Conservation (phyloP, 345 rosid genomes). For the Geranium rotundifolium region DNA sequence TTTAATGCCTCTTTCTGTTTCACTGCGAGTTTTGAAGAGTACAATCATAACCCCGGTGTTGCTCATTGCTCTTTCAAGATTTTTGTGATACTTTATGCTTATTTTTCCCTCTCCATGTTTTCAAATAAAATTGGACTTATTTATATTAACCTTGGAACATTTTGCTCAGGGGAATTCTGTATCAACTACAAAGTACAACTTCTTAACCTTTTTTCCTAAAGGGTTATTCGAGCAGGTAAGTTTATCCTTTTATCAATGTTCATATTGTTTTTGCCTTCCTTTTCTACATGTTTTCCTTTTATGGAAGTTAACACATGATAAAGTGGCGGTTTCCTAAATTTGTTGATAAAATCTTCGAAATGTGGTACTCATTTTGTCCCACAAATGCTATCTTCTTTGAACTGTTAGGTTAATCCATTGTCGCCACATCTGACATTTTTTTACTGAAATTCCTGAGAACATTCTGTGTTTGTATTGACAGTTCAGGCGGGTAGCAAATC, state of each 20-base stretch:
- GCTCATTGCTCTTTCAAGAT: neutral
- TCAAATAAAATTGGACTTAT: neutral
- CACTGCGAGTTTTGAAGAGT: neutral
- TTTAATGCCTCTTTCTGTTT: neutral
- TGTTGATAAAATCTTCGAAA: too few relatives aligned
- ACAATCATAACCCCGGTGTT: neutral
- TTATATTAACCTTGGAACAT: conserved; percentile 11
- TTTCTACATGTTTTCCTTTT: conserved; percentile 1
- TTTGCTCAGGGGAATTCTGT: conserved; percentile 71
- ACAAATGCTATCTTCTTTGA: neutral
- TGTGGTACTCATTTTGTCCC: neutral
- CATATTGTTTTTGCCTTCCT: neutral
- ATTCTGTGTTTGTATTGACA: conserved; percentile 41
- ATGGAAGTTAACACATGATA: neutral
- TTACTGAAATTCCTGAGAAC: conserved; percentile 19
- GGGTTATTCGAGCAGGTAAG: conserved; percentile 98
- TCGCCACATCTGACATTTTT: neutral
- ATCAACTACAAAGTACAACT: conserved; percentile 94
- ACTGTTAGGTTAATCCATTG: neutral
- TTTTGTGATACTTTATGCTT: neutral
- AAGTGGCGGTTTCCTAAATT: too few relatives aligned
- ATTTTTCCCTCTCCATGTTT: neutral
- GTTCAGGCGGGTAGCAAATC: conserved; percentile 99
- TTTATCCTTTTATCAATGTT: conserved; percentile 4
- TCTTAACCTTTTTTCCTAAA: conserved; percentile 87